Evolutionary conservation across 2,329 filamentous ascomycete genomes (phyloP), one percentile per base, ranked within the genome.

Genomic region (Acephala macrosclerotiorum): DNA sequence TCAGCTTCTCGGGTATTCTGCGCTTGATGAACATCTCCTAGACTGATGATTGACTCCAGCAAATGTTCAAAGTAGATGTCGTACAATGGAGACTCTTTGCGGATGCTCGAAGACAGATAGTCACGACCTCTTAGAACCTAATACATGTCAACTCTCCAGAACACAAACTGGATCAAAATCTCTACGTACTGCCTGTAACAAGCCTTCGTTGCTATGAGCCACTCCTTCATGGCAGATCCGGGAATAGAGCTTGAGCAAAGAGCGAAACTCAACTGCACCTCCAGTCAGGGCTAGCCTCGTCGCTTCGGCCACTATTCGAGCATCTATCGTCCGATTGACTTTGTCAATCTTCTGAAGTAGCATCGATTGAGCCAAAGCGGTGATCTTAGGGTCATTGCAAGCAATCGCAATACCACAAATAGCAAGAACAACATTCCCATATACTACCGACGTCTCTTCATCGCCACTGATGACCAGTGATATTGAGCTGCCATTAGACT

Each of bases 291-390:
- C 91, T 63, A 99, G 81, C 6, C 87, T 84, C 9, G 94, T 93
- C 7, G 93, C 89, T 66, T 96, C 94, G 18, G 87, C 88, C 62
- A 98, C 90, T 66, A 99, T 96, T 63, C 91, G 90, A 35, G 91
- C 89, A 80, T 98, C 94, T 1, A 97, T 91, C 4, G 86, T 82
- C 66, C 87, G 84, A 74, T 88, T 96, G 63, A 97, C 88, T 78
- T 96, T 95, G 67, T 91, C 90, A 65, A 98, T 87, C 78, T 99
- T 98, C 75, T 99, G 96, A n/a, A 97, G 81, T 26, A 99, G 87
- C 89, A 99, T 97, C 0, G 94, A 96, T 73, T 97, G 91, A 2
- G 94, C 95, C 60, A 99, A 83, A 5, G 94, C 94, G 7, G 91
- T 96, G 61, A 99, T 97, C 79, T 97, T 97, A 66, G 93, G 89